Evolutionary conservation across 768 basidiomycete genomes (phyloP).

Genomic region (Rhodocollybia butyracea): DNA sequence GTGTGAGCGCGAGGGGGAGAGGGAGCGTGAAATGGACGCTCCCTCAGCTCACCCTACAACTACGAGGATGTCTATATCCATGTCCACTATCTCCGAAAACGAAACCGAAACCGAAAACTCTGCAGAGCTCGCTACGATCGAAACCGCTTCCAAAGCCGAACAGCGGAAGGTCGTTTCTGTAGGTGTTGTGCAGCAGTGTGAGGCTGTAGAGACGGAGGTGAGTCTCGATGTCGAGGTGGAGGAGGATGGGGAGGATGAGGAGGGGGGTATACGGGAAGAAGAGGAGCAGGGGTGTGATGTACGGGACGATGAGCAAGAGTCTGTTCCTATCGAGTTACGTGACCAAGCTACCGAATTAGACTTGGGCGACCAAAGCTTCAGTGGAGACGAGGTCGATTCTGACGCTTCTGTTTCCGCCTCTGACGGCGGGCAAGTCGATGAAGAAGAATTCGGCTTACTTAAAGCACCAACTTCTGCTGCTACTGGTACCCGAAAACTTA

Average conservation of each 20-base stretch:
- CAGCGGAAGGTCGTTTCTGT: slow-evolving; percentile 28
- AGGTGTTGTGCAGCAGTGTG: slow-evolving; percentile 5
- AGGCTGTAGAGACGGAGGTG: slow-evolving; percentile 4
- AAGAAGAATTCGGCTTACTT: slow-evolving; percentile 30
- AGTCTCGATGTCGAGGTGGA: slow-evolving; percentile 5
- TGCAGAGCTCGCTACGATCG: slow-evolving; percentile 48
- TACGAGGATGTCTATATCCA: no score
- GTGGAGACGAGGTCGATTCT: slow-evolving; percentile 20
- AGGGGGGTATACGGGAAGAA: neutral
- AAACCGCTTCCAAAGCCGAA: slow-evolving; percentile 46
- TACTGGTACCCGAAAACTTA: slow-evolving; percentile 24
- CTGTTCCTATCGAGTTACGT: slow-evolving; percentile 1
- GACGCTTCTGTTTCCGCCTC: slow-evolving; percentile 5
- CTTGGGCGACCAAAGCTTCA: slow-evolving; percentile 3
- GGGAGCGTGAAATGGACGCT: slow-evolving; percentile 33
- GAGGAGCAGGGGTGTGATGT: neutral
- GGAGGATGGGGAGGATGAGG: neutral
- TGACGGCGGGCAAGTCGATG: slow-evolving; percentile 19
- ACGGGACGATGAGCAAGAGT: neutral
- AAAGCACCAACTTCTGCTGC: slow-evolving; percentile 12
- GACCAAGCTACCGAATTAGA: slow-evolving; percentile 14
- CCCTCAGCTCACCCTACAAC: no score
- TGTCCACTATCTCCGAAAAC: slow-evolving; percentile 41
- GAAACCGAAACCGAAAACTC: slow-evolving; percentile 39
- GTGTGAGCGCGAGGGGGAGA: slow-evolving; percentile 16